Conservation (phyloP, 1,284 basidiomycete genomes). For the Vanrija sp. region DNA sequence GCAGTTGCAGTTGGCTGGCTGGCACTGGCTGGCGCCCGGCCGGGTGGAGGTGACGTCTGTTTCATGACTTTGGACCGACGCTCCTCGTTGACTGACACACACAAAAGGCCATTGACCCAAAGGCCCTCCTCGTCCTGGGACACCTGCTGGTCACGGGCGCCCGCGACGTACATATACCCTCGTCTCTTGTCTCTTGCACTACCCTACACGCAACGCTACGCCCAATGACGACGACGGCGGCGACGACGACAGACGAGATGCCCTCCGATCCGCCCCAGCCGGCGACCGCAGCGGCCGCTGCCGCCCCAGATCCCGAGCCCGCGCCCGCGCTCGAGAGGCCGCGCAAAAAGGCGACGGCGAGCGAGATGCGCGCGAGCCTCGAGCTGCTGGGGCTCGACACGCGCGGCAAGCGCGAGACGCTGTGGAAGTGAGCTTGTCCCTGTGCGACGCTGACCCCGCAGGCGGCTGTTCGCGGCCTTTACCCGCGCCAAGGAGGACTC, state of each 20-base stretch:
- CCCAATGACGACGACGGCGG: neutral
- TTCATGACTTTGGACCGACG: neutral
- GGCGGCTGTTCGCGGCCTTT: slow-evolving; percentile 18
- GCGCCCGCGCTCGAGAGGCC: slow-evolving; percentile 13
- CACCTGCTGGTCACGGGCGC: too few species aligned
- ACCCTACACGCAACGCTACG: neutral
- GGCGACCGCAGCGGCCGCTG: too few species aligned
- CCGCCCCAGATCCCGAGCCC: too few species aligned
- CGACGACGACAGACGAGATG: too few species aligned
- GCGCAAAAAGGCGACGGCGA: slow-evolving; percentile 37
- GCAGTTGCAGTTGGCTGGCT: neutral
- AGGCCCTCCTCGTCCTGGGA: neutral
- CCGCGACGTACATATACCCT: neutral
- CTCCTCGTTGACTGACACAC: neutral
- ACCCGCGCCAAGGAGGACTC: slow-evolving; percentile 12
- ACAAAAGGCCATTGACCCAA: neutral
- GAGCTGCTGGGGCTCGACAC: slow-evolving; percentile 33
- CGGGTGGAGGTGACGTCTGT: neutral
- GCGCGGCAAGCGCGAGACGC: slow-evolving; percentile 46
- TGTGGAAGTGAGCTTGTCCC: slow-evolving; percentile 36
- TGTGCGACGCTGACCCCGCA: slow-evolving; percentile 10
- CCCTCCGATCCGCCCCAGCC: too few species aligned
- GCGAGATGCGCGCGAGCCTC: slow-evolving; percentile 31
- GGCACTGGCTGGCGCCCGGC: neutral
- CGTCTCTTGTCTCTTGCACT: neutral